phyloP scores from a whole-genome alignment of 2,329 filamentous ascomycete genomes.

The Metarhizium rileyi region DNA sequence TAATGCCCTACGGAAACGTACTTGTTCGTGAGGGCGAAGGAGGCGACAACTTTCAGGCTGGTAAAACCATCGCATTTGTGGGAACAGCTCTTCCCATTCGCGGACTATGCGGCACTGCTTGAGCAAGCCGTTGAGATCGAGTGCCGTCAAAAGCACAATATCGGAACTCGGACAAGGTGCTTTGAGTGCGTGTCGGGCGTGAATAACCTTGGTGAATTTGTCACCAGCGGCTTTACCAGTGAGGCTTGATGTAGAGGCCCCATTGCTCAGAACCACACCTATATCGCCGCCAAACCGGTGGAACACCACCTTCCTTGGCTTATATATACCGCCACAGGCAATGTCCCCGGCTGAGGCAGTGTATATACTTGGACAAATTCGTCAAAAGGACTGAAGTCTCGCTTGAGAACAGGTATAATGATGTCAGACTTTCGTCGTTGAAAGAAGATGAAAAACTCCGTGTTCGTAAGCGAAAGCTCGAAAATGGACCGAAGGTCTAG shows the following conservation, averaged over 20 bases:
- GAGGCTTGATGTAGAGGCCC: neutral
- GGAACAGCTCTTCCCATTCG: conserved; percentile 30
- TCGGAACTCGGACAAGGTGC: neutral
- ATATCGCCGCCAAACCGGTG: conserved; percentile 24
- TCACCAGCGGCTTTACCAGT: neutral
- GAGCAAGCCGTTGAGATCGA: conserved; percentile 24
- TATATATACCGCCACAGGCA: conserved; percentile 23
- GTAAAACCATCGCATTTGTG: conserved; percentile 37
- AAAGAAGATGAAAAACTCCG: conserved; percentile 31
- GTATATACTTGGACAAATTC: conserved; percentile 37
- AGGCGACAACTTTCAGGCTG: conserved; percentile 34
- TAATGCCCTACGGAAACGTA: conserved; percentile 39
- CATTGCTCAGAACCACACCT: conserved; percentile 16
- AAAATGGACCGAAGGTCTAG: conserved; percentile 32
- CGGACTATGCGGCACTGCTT: conserved; percentile 25
- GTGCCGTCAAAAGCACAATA: conserved; percentile 20
- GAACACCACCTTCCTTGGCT: conserved; percentile 29
- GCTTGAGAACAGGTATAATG: conserved; percentile 30
- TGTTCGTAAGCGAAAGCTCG: conserved; percentile 27
- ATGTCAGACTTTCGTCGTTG: conserved; percentile 29
- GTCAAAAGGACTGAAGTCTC: conserved; percentile 34
- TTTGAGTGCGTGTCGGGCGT: neutral
- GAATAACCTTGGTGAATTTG: conserved; percentile 14
- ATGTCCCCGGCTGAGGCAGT: conserved; percentile 31
- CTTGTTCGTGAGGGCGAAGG: conserved; percentile 31